phyloP scores from a whole-genome alignment of 352 stramenopile species.

The Pythium pyrilobum region DNA sequence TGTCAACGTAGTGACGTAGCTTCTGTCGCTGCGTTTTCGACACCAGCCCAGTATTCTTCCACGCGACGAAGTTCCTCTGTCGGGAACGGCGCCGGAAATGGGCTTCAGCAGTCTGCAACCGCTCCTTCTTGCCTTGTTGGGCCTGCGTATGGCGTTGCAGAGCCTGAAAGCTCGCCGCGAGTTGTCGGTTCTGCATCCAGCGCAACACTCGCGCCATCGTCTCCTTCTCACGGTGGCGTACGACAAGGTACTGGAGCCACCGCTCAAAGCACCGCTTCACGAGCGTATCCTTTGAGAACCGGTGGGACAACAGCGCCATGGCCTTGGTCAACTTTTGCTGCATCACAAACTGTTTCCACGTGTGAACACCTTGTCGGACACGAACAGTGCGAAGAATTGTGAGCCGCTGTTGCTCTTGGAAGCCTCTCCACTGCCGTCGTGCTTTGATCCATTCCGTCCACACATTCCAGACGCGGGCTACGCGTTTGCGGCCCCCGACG shows the following conservation, averaged over 20 bases:
- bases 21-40: conserved; percentile 10
- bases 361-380: conserved; percentile 3
- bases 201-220: conserved; percentile 12
- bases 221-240: conserved; percentile 8
- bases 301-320: conserved; percentile 8
- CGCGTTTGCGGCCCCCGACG: conserved; percentile 5
- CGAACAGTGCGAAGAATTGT: not conserved
- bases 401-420: conserved; percentile 1
- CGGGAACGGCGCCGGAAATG: not conserved
- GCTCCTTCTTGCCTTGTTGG: not conserved
- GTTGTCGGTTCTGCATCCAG: conserved; percentile 8
- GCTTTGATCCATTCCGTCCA: not conserved
- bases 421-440: not conserved
- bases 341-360: conserved; percentile 11
- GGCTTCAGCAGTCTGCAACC: not conserved
- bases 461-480: not conserved
- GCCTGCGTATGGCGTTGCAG: not conserved
- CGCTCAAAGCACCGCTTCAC: conserved; percentile 11
- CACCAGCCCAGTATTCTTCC: conserved; percentile 5
- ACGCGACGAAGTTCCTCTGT: conserved; percentile 13
- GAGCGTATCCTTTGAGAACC: conserved; percentile 14
- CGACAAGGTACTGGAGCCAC: conserved; percentile 12
- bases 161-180: conserved; percentile 5
- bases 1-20: conserved; percentile 27
- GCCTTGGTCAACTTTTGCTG: conserved; percentile 9